Percentiles rank a stretch among this genome's conserved stretches.
phyloP scores from a whole-genome alignment of 2,329 filamentous ascomycete genomes.

The Claviceps quebecensis region DNA sequence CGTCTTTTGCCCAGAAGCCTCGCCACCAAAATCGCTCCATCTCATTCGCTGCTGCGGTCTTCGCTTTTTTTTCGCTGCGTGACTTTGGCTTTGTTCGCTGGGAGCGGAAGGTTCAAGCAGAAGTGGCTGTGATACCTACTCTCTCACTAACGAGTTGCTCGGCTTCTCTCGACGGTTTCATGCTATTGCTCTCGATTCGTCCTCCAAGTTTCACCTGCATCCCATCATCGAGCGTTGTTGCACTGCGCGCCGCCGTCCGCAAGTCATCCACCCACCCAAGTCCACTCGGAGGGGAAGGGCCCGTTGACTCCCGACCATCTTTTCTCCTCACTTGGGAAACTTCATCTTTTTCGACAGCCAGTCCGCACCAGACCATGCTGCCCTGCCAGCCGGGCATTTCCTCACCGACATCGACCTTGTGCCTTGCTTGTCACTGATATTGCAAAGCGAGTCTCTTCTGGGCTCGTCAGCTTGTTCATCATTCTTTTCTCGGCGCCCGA shows the following conservation, averaged over 20 bases:
- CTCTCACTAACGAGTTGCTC: background rate
- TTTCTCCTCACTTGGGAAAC: constrained; percentile 1
- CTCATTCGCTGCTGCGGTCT: background rate
- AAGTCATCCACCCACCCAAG: background rate
- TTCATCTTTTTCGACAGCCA: background rate
- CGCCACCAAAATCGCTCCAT: background rate
- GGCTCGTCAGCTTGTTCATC: background rate
- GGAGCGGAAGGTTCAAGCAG: no score
- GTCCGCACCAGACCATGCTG: constrained; percentile 3
- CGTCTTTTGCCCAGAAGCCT: no score
- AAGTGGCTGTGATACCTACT: background rate
- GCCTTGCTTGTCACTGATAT: background rate
- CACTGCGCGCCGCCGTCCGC: background rate
- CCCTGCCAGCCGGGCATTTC: background rate
- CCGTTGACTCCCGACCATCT: background rate
- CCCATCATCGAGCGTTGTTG: background rate
- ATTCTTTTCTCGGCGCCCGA: constrained; percentile 1
- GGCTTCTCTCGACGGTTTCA: background rate
- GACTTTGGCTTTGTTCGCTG: no score
- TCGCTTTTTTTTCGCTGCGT: background rate
- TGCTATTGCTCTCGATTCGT: background rate
- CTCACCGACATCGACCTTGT: background rate
- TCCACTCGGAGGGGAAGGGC: background rate
- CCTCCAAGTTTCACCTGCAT: background rate
- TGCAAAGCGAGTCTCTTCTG: background rate